phyloP scores from a whole-genome alignment of 2,329 filamentous ascomycete species.

The Geoglossum cookeanum region DNA sequence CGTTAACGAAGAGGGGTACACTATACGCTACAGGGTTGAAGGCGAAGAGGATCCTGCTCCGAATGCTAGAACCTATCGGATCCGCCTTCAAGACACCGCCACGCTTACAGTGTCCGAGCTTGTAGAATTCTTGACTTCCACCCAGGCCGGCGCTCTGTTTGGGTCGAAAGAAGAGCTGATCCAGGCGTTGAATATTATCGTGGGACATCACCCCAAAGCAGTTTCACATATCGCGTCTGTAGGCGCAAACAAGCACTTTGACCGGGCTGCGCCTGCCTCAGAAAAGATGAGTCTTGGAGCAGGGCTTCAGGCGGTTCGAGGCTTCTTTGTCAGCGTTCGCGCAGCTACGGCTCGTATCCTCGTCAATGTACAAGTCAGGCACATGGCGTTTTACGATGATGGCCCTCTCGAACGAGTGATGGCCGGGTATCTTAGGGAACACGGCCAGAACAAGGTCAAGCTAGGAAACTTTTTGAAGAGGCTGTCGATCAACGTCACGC shows the following conservation, averaged over 20 bases:
- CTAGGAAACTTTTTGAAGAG: conserved; percentile 21
- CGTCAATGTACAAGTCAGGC: conserved; percentile 10
- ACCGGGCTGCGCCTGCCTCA: no score
- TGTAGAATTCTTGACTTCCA: conserved; percentile 1
- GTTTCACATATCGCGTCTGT: conserved; percentile 3
- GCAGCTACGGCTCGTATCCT: conserved; percentile 8
- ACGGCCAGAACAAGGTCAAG: neutral
- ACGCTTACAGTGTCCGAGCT: conserved; percentile 3
- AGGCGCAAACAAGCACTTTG: conserved; percentile 4
- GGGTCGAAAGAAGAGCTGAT: conserved; percentile 6
- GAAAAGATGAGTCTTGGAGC: conserved; percentile 2
- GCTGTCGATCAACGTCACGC: conserved; percentile 10
- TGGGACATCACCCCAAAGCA: conserved; percentile 6
- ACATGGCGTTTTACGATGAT: conserved; percentile 7
- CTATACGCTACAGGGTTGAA: neutral
- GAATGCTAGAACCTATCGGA: conserved; percentile 5
- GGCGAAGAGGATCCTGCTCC: neutral
- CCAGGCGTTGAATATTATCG: conserved; percentile 11
- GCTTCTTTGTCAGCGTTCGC: conserved; percentile 10
- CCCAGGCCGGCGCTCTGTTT: conserved; percentile 2
- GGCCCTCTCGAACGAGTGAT: conserved; percentile 5
- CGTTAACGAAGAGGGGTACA: neutral
- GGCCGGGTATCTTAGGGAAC: neutral
- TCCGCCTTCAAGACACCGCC: neutral
- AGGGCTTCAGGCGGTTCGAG: neutral